Base-by-base conservation (phyloP, 2,329 filamentous ascomycete genomes). In the Pseudodiploospora longispora region DNA sequence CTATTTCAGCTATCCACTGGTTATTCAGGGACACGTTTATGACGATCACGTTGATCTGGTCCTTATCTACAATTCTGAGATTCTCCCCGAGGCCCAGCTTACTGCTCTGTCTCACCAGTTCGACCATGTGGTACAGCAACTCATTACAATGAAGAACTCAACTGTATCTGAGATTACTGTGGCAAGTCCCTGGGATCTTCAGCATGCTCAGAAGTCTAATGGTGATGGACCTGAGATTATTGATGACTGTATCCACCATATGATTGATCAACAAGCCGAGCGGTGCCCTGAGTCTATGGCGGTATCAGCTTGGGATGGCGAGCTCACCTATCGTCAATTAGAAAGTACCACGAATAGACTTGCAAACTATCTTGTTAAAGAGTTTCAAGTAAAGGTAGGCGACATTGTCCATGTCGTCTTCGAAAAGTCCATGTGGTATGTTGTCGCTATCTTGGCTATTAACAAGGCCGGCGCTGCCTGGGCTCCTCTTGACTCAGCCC, bases 301-400 rank as follows among this genome's bases (percentile, higher is more conserved):
- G 27, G 42, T 57, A 12, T 12, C 41, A 6, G 41, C 50, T 4
- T 56, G 52, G 52, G 55, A 57, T 35, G 47, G 46, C 3, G 19
- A 39, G 8, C 39, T 52, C 28, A 55, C 52, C 1, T 55, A 52
- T 35, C 41, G 12, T 7, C 42, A 55, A 10, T 44, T 55, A 10
- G 41, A 52, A 5, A 36, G 27, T 10, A 40, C 42, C 10, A 34
- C 48, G 8, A 50, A 44, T 33, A 41, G 40, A 5, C 36, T 47
- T 4, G 44, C 43, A 27, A 36, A 37, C 27, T 27, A 43, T 3
- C 28, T 48, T 12, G 12, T 42, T 7, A 10, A 8, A n/a, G 27
- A 42, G 7, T 19, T 19, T 19, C 56, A 58, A 10, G 51, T 67
- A 19, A 38, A 44, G 3, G 50, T 52, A 5, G 59, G 57, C 29